Base-by-base conservation (phyloP, 1,139 yeast species). In the Debaryomycetaceae sp. region DNA sequence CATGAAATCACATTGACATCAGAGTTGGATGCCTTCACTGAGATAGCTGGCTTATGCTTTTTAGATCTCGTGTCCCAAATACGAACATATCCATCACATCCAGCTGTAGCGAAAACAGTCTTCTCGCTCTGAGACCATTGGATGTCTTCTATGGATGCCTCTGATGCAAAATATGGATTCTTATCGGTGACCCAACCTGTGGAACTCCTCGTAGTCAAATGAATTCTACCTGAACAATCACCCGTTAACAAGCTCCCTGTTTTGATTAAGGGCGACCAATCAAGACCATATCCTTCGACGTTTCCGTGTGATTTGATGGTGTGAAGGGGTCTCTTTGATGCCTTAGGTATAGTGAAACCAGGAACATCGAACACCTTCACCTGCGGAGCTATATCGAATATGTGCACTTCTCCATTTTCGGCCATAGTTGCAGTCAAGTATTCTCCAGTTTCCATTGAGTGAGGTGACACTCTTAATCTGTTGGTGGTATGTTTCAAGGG, bases 31-130 rank as follows among this genome's bases (percentile, higher is more conserved):
- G 97, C 99, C 46, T 69, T 75, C 24, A 90, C 93, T 31, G 90
- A 83, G 50, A 93, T 71, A 5, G 97, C 97, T 1, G 98, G 96
- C 69, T 83, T 82, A 62, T 88, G 96, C 59, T 87, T 85, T 68
- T 89, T 88, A 43, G 95, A 87, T 67, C 99, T 80, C 7, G 96
- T 90, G 65, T 95, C 99, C 99, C 99, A 93, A 58, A 93, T 86
- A 57, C 97, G 80, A 40, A 93, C 82, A 58, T 83, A 81, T 5
- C 99, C 99, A 62, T 93, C 99, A 48, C 87, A 78, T 11, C 97
- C 97, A 39, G 86, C 95, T 34, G 96, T 81, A 13, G 98, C 96
- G 65, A 93, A 93, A 31, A 93, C 99, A 0, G 97, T 89, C 50
- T 77, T 78, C 63, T 93, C 99, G 5, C 91, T 81, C 42, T 86